Evolutionary conservation across 2,329 filamentous ascomycete genomes (phyloP).

Genomic region (Dactylonectria estremocensis): DNA sequence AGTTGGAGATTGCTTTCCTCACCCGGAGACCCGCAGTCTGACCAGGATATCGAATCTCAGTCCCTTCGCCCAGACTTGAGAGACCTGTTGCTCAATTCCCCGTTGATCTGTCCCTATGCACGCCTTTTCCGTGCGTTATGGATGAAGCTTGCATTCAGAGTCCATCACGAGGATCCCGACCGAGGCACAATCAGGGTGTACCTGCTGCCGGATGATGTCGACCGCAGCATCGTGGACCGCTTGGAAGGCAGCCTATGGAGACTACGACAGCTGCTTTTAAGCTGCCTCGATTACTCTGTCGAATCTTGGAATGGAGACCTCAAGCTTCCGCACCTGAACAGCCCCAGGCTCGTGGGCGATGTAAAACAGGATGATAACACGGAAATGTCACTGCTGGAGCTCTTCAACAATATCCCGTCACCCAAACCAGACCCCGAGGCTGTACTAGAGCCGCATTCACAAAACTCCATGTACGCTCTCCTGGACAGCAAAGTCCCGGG

Average conservation of each 20-base stretch:
- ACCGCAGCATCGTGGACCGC: slow-evolving; percentile 67
- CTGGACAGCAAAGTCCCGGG: slow-evolving; percentile 69
- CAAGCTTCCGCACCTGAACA: slow-evolving; percentile 22
- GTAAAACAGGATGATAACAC: slow-evolving; percentile 46
- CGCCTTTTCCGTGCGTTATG: slow-evolving; percentile 57
- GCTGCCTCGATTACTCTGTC: slow-evolving; percentile 68
- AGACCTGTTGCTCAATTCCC: slow-evolving; percentile 47
- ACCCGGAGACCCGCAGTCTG: slow-evolving; percentile 29
- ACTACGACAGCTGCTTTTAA: slow-evolving; percentile 65
- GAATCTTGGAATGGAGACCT: slow-evolving; percentile 68
- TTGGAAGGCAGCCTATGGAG: slow-evolving; percentile 60
- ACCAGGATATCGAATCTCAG: not conserved
- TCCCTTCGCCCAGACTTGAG: slow-evolving; percentile 45
- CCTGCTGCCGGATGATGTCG: slow-evolving; percentile 76
- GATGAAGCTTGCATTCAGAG: slow-evolving; percentile 61
- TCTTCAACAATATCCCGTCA: slow-evolving; percentile 83
- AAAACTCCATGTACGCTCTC: slow-evolving; percentile 69
- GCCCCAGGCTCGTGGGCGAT: slow-evolving; percentile 21
- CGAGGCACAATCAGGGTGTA: slow-evolving; percentile 67
- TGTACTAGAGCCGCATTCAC: slow-evolving; percentile 66
- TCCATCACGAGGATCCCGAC: slow-evolving; percentile 36
- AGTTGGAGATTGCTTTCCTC: slow-evolving; percentile 51
- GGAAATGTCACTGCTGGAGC: slow-evolving; percentile 71
- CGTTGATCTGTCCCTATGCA: slow-evolving; percentile 43
- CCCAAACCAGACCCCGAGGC: slow-evolving; percentile 70